Evolutionary conservation across 202 grass and related monocot species (phyloP).

Genomic region (Zizania palustris): DNA sequence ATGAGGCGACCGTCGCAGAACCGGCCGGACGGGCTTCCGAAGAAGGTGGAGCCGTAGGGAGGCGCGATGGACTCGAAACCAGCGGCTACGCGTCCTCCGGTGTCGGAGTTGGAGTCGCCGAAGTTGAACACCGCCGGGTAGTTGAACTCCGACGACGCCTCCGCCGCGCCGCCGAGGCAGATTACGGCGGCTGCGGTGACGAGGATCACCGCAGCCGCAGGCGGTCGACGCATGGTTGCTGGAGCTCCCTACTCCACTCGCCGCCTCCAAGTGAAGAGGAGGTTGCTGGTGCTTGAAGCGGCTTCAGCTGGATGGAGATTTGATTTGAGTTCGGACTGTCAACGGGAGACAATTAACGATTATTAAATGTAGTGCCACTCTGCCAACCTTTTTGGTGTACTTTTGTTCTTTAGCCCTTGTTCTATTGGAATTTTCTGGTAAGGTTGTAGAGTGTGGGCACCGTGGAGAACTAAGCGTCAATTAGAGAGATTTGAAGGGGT

Average conservation of each 20-base stretch:
- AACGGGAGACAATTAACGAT: constrained; percentile 12
- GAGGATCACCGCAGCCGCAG: constrained; percentile 6
- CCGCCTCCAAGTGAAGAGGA: constrained; percentile 22
- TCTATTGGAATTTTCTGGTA: neutral
- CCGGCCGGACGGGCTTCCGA: constrained; percentile 68
- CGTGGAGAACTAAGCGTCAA: neutral
- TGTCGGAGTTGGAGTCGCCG: constrained; percentile 98
- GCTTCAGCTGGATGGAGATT: constrained; percentile 38
- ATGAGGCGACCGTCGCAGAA: constrained; percentile 95
- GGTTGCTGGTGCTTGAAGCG: constrained; percentile 42
- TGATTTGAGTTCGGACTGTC: constrained; percentile 24
- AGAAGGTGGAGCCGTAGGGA: constrained; percentile 89
- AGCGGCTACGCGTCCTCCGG: constrained; percentile 73
- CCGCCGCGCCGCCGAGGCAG: constrained; percentile 30
- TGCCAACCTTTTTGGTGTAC: neutral
- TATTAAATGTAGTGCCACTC: constrained; percentile 1
- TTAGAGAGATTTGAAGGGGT: neutral
- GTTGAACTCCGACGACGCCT: constrained; percentile 62
- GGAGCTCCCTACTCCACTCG: neutral
- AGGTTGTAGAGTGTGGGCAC: neutral
- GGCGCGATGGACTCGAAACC: constrained; percentile 78
- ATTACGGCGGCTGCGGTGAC: neutral
- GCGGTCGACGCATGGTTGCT: constrained; percentile 34
- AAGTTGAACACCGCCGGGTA: constrained; percentile 94
- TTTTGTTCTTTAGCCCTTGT: neutral